phyloP scores from a whole-genome alignment of 495 filamentous ascomycete genomes.

The Talaromyces trachyspermus region DNA sequence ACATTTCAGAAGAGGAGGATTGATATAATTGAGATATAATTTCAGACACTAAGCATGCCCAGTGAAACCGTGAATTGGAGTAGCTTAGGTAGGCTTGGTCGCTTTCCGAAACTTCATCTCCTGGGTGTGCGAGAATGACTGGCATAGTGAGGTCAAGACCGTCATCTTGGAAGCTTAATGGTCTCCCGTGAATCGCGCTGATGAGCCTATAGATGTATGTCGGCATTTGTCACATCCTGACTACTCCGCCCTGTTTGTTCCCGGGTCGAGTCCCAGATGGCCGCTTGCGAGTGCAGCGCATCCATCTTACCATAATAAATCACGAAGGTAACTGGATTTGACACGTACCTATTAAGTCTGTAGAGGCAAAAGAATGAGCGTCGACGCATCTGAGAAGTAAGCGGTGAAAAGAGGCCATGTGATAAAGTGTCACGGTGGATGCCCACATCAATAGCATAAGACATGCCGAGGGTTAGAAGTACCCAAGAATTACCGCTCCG shows the following conservation, averaged over 20 bases:
- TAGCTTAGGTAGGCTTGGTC: neutral
- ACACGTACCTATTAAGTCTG: neutral
- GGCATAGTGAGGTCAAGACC: neutral
- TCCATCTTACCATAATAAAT: neutral
- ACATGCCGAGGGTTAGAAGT: neutral
- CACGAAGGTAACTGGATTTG: neutral
- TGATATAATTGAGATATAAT: neutral
- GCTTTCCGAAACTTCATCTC: neutral
- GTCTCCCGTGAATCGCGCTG: neutral
- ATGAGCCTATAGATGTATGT: neutral
- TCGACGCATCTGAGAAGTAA: neutral
- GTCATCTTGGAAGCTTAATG: neutral
- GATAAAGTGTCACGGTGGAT: neutral
- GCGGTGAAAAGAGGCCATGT: neutral
- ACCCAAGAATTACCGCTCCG: neutral
- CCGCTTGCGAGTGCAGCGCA: neutral
- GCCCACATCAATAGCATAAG: neutral
- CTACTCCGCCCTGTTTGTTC: neutral
- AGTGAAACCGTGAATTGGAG: neutral
- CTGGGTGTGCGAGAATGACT: neutral
- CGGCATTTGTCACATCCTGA: neutral
- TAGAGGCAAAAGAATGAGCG: neutral
- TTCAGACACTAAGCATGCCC: neutral
- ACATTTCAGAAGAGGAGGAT: neutral
- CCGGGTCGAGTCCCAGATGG: neutral